These are phyloP conservation scores for Colletotrichum costaricense DNA, from an alignment of 2,329 filamentous ascomycete species.

Conservation along the genomic window DNA sequence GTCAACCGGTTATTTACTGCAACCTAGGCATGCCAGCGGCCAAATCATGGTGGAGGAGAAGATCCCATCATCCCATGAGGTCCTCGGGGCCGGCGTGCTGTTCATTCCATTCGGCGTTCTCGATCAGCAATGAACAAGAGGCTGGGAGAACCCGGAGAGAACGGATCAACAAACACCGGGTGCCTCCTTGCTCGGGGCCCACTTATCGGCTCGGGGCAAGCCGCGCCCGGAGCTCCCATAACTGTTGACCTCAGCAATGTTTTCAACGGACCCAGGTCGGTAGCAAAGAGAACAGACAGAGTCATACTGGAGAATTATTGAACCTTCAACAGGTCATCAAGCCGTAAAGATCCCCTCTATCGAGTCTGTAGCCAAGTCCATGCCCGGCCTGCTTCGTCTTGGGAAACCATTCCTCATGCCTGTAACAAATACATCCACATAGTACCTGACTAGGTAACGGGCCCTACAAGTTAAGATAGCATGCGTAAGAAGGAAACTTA, in stretches of 20 bases:
- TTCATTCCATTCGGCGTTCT: neutral
- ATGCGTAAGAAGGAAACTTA: neutral
- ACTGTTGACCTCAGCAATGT: neutral
- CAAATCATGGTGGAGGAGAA: neutral
- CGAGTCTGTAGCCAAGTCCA: neutral
- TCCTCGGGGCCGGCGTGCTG: neutral
- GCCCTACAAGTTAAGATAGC: neutral
- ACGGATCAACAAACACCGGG: neutral
- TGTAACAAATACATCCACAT: neutral
- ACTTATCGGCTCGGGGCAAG: constrained; percentile 2
- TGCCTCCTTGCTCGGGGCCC: constrained; percentile 14
- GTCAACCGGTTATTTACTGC: neutral
- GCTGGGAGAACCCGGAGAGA: neutral
- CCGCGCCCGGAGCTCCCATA: neutral
- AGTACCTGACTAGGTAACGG: neutral
- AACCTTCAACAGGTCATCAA: neutral
- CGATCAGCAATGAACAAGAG: neutral
- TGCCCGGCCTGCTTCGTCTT: neutral
- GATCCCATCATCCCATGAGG: neutral
- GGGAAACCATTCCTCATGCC: neutral
- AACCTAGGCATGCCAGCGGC: neutral
- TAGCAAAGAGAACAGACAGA: neutral
- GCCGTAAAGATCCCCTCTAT: neutral
- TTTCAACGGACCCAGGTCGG: neutral
- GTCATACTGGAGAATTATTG: neutral